Base-by-base conservation (phyloP, 371 early-diverging fungal species). In the Zopfochytrium polystomum region DNA sequence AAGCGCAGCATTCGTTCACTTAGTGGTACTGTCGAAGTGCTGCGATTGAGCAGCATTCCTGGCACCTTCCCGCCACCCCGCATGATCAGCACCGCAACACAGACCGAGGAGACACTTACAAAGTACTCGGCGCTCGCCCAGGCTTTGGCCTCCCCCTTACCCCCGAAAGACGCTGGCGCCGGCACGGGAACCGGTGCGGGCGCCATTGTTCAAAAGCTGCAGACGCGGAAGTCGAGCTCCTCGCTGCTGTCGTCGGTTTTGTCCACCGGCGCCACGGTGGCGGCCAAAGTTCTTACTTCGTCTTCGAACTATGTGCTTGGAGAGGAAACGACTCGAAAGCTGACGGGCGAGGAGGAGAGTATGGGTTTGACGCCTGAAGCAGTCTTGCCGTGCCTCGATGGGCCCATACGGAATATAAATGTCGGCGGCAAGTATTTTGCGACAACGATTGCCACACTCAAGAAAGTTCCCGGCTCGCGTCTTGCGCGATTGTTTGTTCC, bases 251-350 rank as follows among this genome's bases (percentile, higher is more conserved):
- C 43, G 5, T 52, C 58, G 4, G 42, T 67, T 5, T 34, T 51
- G 25, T 30, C 15, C n/a, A 58, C 48, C 9, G 38, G 60, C 4
- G 38, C 68, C 23, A 58, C 43, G n/a, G 63, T 62, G 13, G 63
- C 68, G 3, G 42, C 59, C 23, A 47, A 43, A 1, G 46, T 63
- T 2, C 49, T 59, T 5, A 63, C 68, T 9, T 58, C 68, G 13
- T 58, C 63, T 2, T 53, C 54, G 33, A 63, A 63, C 9, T 67
- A 67, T 51, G 58, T 60, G 32, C 54, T 67, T 34, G 62, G 68
- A 18, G 57, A 62, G 47, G 59, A 63, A 53, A 63, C 63, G 2
- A 62, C 62, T 1, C 31, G 53, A 30, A 62, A 55, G 23, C 50
- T 67, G 6, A 52, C 63, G 31, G 62, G 68, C 22, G n/a, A 13